A percentile compares a stretch with the other conserved stretches of the same genome.
Conservation (phyloP, 1,139 yeast species). For the Chernovozyma sophiae-reginae region DNA sequence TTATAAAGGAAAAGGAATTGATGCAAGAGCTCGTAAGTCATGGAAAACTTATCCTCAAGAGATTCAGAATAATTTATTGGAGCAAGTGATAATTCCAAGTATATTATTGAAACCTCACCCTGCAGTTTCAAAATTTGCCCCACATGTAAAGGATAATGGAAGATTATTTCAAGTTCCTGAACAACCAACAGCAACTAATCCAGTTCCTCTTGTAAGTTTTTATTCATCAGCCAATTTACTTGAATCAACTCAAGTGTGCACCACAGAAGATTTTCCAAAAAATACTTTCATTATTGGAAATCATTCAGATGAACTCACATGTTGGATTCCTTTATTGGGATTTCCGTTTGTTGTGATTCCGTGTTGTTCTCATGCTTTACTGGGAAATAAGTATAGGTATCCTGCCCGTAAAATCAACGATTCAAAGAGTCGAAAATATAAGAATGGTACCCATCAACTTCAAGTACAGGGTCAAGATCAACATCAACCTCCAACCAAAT, state of each 20-base stretch:
- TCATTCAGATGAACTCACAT: conserved; percentile 92
- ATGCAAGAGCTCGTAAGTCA: conserved; percentile 84
- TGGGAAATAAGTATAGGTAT: conserved; percentile 71
- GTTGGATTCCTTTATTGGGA: conserved; percentile 90
- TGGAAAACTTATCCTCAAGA: conserved; percentile 72
- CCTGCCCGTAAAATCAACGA: conserved; percentile 24
- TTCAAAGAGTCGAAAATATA: conserved; percentile 1
- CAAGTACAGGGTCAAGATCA: neutral
- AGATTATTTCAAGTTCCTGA: conserved; percentile 50
- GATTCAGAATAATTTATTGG: conserved; percentile 55
- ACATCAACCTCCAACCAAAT: neutral
- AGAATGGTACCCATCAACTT: neutral
- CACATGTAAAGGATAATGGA: conserved; percentile 56
- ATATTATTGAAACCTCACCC: conserved; percentile 68
- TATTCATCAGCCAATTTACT: conserved; percentile 49
- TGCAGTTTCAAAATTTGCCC: conserved; percentile 48
- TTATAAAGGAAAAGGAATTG: conserved; percentile 77
- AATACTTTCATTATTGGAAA: conserved; percentile 87
- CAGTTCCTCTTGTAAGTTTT: conserved; percentile 34
- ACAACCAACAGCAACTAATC: conserved; percentile 5
- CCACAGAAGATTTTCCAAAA: conserved; percentile 60
- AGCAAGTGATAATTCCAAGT: conserved; percentile 78
- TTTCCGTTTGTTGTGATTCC: conserved; percentile 90
- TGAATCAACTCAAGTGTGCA: conserved; percentile 54
- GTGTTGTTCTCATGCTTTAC: conserved; percentile 86